phyloP scores from a whole-genome alignment of 257 asterid species.

The Nicotiana undulata region DNA sequence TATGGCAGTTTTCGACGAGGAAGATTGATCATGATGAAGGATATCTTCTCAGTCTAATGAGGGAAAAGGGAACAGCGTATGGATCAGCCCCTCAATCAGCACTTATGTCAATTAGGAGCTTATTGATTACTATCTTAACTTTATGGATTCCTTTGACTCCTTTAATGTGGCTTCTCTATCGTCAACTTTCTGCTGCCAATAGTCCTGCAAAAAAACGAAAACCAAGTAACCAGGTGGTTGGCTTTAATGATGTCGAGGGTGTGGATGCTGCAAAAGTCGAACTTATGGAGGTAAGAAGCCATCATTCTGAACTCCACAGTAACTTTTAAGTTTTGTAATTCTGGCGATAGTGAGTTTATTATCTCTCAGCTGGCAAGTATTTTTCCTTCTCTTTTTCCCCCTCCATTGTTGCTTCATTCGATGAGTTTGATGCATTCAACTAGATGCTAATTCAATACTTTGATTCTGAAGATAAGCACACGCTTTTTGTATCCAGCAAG shows the following conservation, averaged over 20 bases:
- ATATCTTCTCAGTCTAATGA: conserved; percentile 81
- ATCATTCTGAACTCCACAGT: neutral
- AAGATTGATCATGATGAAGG: conserved; percentile 89
- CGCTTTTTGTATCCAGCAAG: neutral
- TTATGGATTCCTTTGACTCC: conserved; percentile 95
- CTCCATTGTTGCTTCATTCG: neutral
- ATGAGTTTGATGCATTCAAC: neutral
- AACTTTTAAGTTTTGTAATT: neutral
- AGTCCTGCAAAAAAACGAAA: conserved; percentile 69
- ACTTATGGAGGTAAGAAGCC: conserved; percentile 74
- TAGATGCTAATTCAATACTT: neutral
- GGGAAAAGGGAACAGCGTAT: conserved; percentile 71
- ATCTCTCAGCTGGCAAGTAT: neutral
- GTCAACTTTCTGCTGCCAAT: conserved; percentile 80
- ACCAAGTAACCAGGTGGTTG: conserved; percentile 53
- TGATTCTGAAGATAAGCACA: neutral
- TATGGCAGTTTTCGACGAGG: conserved; percentile 82
- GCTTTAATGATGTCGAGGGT: conserved; percentile 90
- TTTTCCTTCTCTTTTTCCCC: neutral
- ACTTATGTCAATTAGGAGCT: conserved; percentile 53
- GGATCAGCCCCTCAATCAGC: conserved; percentile 86
- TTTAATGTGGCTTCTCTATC: conserved; percentile 81
- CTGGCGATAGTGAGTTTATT: neutral
- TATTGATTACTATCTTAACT: conserved; percentile 61
- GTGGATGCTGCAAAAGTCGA: conserved; percentile 91